These are phyloP conservation scores for Cyberlindnera misumaiensis DNA, from an alignment of 805 yeast species.

Conservation along the genomic window DNA sequence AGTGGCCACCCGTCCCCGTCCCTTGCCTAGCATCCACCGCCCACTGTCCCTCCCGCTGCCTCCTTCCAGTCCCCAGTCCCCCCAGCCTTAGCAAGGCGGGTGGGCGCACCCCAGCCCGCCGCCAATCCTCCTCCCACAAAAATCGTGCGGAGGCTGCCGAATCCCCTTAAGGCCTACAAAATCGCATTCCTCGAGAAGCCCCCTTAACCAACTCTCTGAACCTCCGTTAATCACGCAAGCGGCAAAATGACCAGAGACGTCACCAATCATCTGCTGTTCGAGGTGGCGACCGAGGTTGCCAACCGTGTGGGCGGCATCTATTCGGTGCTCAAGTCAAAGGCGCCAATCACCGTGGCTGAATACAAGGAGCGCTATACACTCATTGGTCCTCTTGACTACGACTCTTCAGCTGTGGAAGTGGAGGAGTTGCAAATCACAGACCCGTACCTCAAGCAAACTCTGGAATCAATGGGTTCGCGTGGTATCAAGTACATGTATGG, in stretches of 20 bases:
- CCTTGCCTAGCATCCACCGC: no score
- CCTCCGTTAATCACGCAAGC: no score
- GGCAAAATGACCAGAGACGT: constrained; percentile 85
- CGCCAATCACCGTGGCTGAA: constrained; percentile 93
- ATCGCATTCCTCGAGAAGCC: no score
- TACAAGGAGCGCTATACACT: constrained; percentile 81
- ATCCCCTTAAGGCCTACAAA: no score
- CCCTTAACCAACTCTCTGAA: no score
- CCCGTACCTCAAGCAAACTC: constrained; percentile 48
- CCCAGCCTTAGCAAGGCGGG: no score
- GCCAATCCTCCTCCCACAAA: no score
- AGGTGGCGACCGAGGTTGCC: constrained; percentile 96
- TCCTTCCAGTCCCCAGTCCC: no score
- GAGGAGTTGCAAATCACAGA: constrained; percentile 61
- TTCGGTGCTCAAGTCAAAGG: constrained; percentile 92
- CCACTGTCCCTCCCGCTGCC: no score
- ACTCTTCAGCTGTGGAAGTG: constrained; percentile 73
- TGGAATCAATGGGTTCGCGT: constrained; percentile 73
- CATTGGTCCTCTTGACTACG: constrained; percentile 78
- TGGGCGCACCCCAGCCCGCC: no score
- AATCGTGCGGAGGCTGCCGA: no score
- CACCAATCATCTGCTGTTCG: constrained; percentile 80
- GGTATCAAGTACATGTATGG: constrained; percentile 86
- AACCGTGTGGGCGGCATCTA: constrained; percentile 97
- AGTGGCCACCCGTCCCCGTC: no score